phyloP scores from a whole-genome alignment of 441 rosid species.

The Mallotus repandus region DNA sequence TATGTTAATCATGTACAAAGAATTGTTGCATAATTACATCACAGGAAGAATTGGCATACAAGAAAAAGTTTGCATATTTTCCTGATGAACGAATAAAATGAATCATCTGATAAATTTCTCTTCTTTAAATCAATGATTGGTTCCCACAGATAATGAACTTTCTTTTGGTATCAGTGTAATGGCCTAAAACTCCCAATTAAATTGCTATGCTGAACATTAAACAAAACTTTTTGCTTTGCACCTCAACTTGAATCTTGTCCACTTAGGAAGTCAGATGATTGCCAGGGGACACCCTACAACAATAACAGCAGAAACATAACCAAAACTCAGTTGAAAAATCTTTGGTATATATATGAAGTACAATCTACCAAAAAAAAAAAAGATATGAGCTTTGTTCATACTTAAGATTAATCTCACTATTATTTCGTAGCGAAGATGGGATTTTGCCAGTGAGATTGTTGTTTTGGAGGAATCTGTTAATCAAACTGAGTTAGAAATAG shows the following conservation, averaged over 20 bases:
- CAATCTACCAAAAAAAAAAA: not conserved
- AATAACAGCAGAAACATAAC: slow-evolving; percentile 9
- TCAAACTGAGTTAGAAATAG: slow-evolving; percentile 11
- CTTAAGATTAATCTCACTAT: slow-evolving; percentile 47
- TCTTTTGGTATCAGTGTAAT: not conserved
- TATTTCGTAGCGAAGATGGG: slow-evolving; percentile 43
- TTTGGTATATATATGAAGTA: not conserved
- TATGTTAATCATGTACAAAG: not conserved
- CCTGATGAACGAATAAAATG: not conserved
- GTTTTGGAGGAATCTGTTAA: slow-evolving; percentile 62
- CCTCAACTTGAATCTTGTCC: slow-evolving; percentile 5
- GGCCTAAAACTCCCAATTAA: slow-evolving; percentile 8
- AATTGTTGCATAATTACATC: not conserved
- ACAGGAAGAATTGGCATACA: not conserved
- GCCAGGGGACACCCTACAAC: slow-evolving; percentile 50
- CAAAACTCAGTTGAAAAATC: not conserved
- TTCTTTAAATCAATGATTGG: not conserved
- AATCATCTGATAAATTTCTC: not conserved
- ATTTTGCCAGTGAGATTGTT: slow-evolving; percentile 58
- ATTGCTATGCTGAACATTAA: not conserved
- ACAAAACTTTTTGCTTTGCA: not conserved
- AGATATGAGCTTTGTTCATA: slow-evolving; percentile 25
- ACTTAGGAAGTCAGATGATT: slow-evolving; percentile 23
- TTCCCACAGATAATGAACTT: too few species aligned
- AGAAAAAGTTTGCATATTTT: not conserved